A percentile compares a stretch with the other conserved stretches of the same genome.
These are phyloP conservation scores for Ophiosphaerella narmari DNA, from an alignment of 2,329 filamentous ascomycete genomes.

Conservation along the genomic window DNA sequence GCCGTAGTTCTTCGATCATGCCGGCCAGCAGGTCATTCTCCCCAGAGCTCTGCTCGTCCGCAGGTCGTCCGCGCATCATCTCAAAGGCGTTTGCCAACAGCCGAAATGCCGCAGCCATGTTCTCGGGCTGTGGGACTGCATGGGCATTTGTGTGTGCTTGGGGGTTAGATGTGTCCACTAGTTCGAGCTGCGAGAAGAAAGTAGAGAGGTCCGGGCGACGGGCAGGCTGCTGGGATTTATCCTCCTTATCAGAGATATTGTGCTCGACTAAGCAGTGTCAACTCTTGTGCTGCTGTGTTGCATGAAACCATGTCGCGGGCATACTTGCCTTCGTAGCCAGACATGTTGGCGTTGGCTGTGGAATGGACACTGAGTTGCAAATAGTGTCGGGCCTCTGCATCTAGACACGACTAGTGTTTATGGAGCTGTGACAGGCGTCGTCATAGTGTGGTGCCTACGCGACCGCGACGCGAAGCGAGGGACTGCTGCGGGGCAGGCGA, in stretches of 20 bases:
- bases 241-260: slow-evolving; percentile 49
- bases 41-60: slow-evolving; percentile 32
- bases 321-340: slow-evolving; percentile 52
- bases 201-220: slow-evolving; percentile 68
- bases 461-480: not conserved
- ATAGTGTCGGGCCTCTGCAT: not conserved
- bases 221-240: slow-evolving; percentile 44
- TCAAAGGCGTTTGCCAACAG: slow-evolving; percentile 65
- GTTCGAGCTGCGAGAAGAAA: slow-evolving; percentile 67
- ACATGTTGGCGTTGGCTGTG: slow-evolving; percentile 43
- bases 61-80: slow-evolving; percentile 56
- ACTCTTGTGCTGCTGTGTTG: slow-evolving; percentile 9
- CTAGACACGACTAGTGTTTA: slow-evolving; percentile 6
- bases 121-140: slow-evolving; percentile 63
- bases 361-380: slow-evolving; percentile 27
- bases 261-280: slow-evolving; percentile 52
- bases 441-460: not conserved
- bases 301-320: not conserved
- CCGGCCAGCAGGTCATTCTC: slow-evolving; percentile 53
- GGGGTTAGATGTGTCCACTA: slow-evolving; percentile 59
- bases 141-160: slow-evolving; percentile 59
- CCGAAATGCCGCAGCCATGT: slow-evolving; percentile 64
- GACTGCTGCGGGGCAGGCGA: not conserved
- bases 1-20: slow-evolving; percentile 61
- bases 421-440: slow-evolving; percentile 9